Conservation (phyloP, 495 filamentous ascomycete genomes). For the Daldinia bambusicola region DNA sequence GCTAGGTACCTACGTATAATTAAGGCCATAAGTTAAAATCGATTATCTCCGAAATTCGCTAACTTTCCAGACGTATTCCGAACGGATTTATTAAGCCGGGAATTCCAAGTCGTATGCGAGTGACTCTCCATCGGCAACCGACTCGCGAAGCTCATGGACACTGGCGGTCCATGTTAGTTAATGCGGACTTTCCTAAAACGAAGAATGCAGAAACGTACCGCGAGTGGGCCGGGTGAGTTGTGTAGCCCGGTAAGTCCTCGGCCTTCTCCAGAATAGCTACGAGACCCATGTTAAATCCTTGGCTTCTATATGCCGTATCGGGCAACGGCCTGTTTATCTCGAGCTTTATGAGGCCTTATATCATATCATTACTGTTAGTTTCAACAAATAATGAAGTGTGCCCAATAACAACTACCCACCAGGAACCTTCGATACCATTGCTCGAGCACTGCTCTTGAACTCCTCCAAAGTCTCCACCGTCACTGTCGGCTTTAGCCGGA, state of each 20-base stretch:
- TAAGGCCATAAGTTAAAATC: too few relatives aligned
- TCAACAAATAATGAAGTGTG: too few relatives aligned
- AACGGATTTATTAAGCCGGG: neutral
- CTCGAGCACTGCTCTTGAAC: conserved; percentile 11
- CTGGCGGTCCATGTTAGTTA: conserved; percentile 17
- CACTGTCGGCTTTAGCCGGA: conserved; percentile 4
- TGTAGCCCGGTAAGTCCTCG: conserved; percentile 17
- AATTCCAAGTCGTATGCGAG: conserved; percentile 30
- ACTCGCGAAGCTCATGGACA: conserved; percentile 1
- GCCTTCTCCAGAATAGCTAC: conserved; percentile 18
- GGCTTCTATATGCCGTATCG: conserved; percentile 2
- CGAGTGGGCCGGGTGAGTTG: conserved; percentile 24
- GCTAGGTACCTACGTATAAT: neutral
- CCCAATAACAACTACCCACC: neutral
- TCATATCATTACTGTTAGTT: neutral
- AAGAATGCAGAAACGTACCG: conserved; percentile 5
- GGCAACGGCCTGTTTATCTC: conserved; percentile 14
- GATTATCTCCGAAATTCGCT: too few relatives aligned
- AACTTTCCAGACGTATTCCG: too few relatives aligned
- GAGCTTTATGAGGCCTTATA: conserved; percentile 15
- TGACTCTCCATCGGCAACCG: conserved; percentile 15
- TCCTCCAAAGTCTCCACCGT: conserved; percentile 11
- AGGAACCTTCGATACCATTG: conserved; percentile 17
- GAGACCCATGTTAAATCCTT: conserved; percentile 16
- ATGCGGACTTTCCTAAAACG: neutral